Percentiles rank a stretch among this genome's conserved stretches.
Evolutionary conservation across 1,284 basidiomycete genomes (phyloP).

Genomic region (Rhodotorula mucilaginosa): DNA sequence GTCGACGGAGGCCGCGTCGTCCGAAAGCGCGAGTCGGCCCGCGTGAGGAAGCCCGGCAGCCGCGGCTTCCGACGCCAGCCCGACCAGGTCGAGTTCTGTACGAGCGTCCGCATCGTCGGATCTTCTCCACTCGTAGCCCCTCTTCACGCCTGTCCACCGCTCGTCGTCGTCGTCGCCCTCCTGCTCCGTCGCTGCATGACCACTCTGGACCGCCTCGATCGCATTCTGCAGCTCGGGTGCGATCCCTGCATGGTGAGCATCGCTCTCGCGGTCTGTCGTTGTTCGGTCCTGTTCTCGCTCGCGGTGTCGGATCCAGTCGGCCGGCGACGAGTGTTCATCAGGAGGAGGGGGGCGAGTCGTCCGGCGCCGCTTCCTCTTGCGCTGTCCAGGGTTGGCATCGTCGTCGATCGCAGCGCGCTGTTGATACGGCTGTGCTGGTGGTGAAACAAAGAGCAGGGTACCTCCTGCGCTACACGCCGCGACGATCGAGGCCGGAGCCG

Average conservation of each 20-base stretch:
- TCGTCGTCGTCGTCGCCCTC: background rate
- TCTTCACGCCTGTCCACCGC: slow-evolving; percentile 8
- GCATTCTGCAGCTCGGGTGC: slow-evolving; percentile 13
- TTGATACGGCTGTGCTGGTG: slow-evolving; percentile 14
- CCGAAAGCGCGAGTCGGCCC: background rate
- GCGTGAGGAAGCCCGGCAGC: too few species aligned
- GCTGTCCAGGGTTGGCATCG: background rate
- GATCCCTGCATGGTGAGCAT: slow-evolving; percentile 24
- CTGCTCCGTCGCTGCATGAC: slow-evolving; percentile 4
- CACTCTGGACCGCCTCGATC: slow-evolving; percentile 13
- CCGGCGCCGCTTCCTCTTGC: slow-evolving; percentile 9
- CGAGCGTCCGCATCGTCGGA: background rate
- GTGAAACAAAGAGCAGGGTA: slow-evolving; percentile 10
- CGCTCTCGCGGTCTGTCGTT: slow-evolving; percentile 17
- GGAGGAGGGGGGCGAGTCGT: background rate
- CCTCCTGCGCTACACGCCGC: background rate
- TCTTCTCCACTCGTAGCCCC: background rate
- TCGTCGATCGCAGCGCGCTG: background rate
- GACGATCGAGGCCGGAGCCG: slow-evolving; percentile 9
- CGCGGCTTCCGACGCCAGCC: background rate
- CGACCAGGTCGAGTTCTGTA: slow-evolving; percentile 16
- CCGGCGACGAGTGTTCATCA: slow-evolving; percentile 14
- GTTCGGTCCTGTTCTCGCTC: slow-evolving; percentile 8
- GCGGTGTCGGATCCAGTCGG: slow-evolving; percentile 13
- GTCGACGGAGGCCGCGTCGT: background rate